These are phyloP conservation scores for Starmera pachycereana DNA, from an alignment of 805 yeast genomes.

Conservation along the genomic window DNA sequence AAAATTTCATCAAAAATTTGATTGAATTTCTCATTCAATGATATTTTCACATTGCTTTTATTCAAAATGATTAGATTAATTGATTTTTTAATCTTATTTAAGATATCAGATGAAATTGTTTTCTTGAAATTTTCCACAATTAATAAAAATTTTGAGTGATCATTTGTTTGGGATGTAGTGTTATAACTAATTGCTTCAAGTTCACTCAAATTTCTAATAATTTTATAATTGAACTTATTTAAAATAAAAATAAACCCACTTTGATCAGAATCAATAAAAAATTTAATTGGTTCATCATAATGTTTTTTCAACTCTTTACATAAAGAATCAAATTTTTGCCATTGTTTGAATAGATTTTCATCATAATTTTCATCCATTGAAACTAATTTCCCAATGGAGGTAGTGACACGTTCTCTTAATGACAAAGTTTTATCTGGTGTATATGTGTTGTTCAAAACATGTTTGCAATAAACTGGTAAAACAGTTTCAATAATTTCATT, in stretches of 20 bases:
- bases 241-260: constrained; percentile 21
- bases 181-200: constrained; percentile 25
- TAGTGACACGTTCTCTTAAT: constrained; percentile 24
- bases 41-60: constrained; percentile 22
- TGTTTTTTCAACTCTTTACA: constrained; percentile 61
- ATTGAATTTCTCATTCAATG: constrained; percentile 21
- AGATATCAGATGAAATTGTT: constrained; percentile 26
- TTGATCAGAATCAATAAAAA: constrained; percentile 27
- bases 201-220: constrained; percentile 23
- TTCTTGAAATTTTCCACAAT: constrained; percentile 29
- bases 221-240: constrained; percentile 25
- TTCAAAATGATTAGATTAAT: constrained; percentile 29
- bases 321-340: constrained; percentile 61
- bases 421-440: constrained; percentile 15
- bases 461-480: constrained; percentile 37
- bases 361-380: constrained; percentile 23
- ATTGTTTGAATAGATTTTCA: constrained; percentile 35
- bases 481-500: constrained; percentile 41
- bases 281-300: constrained; percentile 47
- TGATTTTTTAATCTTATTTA: constrained; percentile 22
- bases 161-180: constrained; percentile 20
- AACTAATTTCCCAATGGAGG: constrained; percentile 22
- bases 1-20: constrained; percentile 32
- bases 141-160: constrained; percentile 21
- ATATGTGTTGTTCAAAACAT: constrained; percentile 23